phyloP scores from a whole-genome alignment of 129 eudicot genomes.

The Ambrosia artemisiifolia region DNA sequence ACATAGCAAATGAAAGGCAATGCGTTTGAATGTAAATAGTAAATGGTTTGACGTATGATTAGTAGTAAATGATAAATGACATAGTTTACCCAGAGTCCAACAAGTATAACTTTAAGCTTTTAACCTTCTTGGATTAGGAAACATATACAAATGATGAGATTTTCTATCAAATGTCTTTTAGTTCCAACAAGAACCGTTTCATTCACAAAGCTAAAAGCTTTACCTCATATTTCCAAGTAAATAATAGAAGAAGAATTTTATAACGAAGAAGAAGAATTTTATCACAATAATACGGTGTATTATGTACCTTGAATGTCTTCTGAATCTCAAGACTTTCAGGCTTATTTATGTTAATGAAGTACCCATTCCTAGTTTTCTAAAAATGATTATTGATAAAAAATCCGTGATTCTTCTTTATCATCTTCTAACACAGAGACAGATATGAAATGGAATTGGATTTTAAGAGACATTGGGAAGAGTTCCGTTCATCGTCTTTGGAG shows the following conservation, averaged over 20 bases:
- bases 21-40: too few relatives aligned
- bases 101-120: too few relatives aligned
- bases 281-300: too few relatives aligned
- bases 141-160: not conserved
- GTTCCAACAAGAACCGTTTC: not conserved
- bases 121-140: too few relatives aligned
- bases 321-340: not conserved
- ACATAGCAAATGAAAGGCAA: not conserved
- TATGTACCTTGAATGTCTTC: not conserved
- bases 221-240: not conserved
- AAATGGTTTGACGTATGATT: not conserved
- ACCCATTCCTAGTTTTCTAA: slow-evolving; percentile 53
- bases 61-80: too few relatives aligned
- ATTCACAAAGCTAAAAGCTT: not conserved
- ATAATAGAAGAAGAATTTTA: too few relatives aligned
- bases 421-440: slow-evolving; percentile 52
- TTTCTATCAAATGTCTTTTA: not conserved
- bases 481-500: slow-evolving; percentile 88
- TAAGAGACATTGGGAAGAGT: slow-evolving; percentile 98
- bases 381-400: not conserved
- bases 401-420: too few relatives aligned
- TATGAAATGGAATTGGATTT: slow-evolving; percentile 95
- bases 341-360: slow-evolving; percentile 47
- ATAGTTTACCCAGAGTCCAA: too few relatives aligned
- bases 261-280: too few relatives aligned